phyloP scores from a whole-genome alignment of 2,329 filamentous ascomycete genomes.

The Diaporthe vaccinii region DNA sequence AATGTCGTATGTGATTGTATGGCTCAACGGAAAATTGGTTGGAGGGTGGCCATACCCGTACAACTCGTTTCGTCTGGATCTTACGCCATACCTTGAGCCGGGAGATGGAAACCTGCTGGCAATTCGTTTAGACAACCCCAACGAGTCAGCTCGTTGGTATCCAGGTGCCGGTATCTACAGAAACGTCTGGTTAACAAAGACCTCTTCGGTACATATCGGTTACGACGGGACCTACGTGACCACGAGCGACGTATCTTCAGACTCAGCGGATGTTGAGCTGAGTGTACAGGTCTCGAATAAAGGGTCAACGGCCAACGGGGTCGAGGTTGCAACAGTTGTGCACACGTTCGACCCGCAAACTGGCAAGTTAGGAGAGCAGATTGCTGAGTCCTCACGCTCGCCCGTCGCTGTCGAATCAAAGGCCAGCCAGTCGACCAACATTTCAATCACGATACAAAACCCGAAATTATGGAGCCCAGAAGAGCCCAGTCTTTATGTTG shows the following conservation, averaged over 20 bases:
- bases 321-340: conserved; percentile 58
- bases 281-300: conserved; percentile 62
- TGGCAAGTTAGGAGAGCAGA: conserved; percentile 46
- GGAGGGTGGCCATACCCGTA: conserved; percentile 67
- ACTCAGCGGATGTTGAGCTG: conserved; percentile 60
- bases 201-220: conserved; percentile 59
- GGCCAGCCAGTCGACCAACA: conserved; percentile 51
- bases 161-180: conserved; percentile 67
- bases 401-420: conserved; percentile 50
- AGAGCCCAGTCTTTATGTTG: conserved; percentile 62
- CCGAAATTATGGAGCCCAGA: conserved; percentile 66
- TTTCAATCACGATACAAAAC: conserved; percentile 51
- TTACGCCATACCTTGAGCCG: conserved; percentile 57
- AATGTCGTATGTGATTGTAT: conserved; percentile 66
- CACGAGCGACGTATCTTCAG: conserved; percentile 57
- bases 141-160: conserved; percentile 66
- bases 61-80: conserved; percentile 64
- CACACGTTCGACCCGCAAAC: conserved; percentile 53
- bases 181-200: conserved; percentile 67
- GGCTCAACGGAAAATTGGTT: conserved; percentile 63
- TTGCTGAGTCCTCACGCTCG: conserved; percentile 51
- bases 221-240: conserved; percentile 65
- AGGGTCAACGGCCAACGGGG: conserved; percentile 46
- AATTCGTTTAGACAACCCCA: conserved; percentile 64
- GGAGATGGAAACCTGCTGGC: conserved; percentile 59